Conservation (phyloP, 495 filamentous ascomycete genomes). For the Clohesyomyces aquaticus region DNA sequence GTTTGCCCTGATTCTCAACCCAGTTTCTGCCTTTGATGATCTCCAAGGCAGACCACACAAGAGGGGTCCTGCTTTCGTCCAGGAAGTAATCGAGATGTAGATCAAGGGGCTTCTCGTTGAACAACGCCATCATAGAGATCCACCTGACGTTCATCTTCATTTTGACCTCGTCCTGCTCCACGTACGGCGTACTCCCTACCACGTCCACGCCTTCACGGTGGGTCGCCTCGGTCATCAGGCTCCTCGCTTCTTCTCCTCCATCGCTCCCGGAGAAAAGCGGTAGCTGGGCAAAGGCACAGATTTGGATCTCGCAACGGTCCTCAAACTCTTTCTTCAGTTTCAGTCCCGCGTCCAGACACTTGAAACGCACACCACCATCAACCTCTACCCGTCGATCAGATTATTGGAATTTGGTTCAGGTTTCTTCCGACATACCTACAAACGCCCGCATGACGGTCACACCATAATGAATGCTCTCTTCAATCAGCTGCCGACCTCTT, state of each 20-base stretch:
- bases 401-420: no score
- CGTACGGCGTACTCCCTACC: constrained; percentile 72
- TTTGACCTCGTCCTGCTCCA: constrained; percentile 58
- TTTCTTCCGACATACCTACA: no score
- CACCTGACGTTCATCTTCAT: constrained; percentile 65
- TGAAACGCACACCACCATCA: constrained; percentile 62
- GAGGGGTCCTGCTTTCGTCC: constrained; percentile 51
- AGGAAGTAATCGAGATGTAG: constrained; percentile 77
- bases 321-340: constrained; percentile 61
- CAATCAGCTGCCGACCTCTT: constrained; percentile 67
- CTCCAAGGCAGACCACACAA: constrained; percentile 59
- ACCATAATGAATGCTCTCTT: constrained; percentile 66
- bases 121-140: constrained; percentile 58
- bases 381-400: no score
- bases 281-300: constrained; percentile 76
- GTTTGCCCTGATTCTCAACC: constrained; percentile 51
- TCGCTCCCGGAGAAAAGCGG: constrained; percentile 63
- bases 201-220: constrained; percentile 56
- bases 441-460: constrained; percentile 75
- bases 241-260: constrained; percentile 52
- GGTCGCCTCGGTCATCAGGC: constrained; percentile 56
- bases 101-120: constrained; percentile 62
- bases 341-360: constrained; percentile 63
- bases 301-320: constrained; percentile 62
- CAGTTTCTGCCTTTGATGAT: constrained; percentile 55